Base-by-base conservation (phyloP, 225 moss, liverwort and hornwort genomes). In the Anthoceros angustus region DNA sequence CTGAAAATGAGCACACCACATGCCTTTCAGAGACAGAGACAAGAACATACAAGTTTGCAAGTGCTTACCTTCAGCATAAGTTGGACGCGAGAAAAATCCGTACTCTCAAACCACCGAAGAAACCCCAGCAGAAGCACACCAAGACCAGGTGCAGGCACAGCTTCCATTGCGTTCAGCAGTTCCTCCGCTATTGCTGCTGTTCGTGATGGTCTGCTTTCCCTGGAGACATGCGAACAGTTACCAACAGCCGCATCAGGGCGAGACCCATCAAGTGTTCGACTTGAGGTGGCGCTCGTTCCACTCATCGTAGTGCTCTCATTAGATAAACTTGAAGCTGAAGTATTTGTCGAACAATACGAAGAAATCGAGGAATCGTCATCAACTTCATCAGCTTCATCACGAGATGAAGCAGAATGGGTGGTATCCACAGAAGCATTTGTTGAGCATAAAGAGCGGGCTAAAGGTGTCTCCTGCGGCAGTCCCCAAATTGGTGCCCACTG, bases 141-240 rank as follows among this genome's bases (percentile, higher is more conserved):
- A 0, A 98, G 82, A 70, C 87, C 89, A 41, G 98, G 98, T 68
- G 80, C 79, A 25, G 81, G 42, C 48, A 98, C 92, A 41, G 89
- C 73, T 25, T 92, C 84, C 98, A 98, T 98, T 6, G 88, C 89
- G 8, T 68, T 78, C 68, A 89, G 78, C 75, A 98, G 74, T 73
- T 87, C 92, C 75, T 98, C 98, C 14, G 87, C 86, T 71, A 92
- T 86, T 24, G 84, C 87, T 67, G 86, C 88, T 14, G 88, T 84
- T 79, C 86, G 61, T 77, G 69, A 49, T 82, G 69, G 66, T 80
- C 67, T 60, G 71, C 77, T 63, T 78, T 84, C 26, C 71, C 78
- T 65, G 46, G 46, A 12, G 46, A 48, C 55, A 9, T 55, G 55
- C 55, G 23, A 55, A 20, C 14, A 18, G 55, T 55, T 72, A 73